These are phyloP conservation scores for Suillus paluster DNA, from an alignment of 768 basidiomycete genomes.

Conservation along the genomic window DNA sequence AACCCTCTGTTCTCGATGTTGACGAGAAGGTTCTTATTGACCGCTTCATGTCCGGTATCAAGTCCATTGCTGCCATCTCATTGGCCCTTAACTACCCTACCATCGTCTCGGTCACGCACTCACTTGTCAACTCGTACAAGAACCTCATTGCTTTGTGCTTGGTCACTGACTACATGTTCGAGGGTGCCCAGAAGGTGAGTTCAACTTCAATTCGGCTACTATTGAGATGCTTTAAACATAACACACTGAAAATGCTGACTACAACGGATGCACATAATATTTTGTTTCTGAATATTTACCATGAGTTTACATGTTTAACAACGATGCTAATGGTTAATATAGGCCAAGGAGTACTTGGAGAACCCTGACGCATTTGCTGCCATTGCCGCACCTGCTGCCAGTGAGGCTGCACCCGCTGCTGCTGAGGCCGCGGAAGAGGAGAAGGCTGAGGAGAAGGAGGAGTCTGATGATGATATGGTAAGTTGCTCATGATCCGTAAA, in stretches of 20 bases:
- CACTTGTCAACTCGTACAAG: constrained; percentile 99
- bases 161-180: constrained; percentile 93
- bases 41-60: constrained; percentile 92
- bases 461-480: constrained; percentile 90
- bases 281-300: constrained; percentile 33
- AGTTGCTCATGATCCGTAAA: constrained; percentile 20
- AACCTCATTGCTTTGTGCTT: constrained; percentile 91
- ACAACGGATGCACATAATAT: constrained; percentile 41
- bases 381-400: constrained; percentile 68
- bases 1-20: constrained; percentile 89
- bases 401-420: constrained; percentile 53
- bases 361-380: constrained; percentile 98
- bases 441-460: constrained; percentile 84
- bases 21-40: constrained; percentile 90
- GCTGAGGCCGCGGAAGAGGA: constrained; percentile 67
- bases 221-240: constrained; percentile 35
- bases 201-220: constrained; percentile 9
- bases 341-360: constrained; percentile 96
- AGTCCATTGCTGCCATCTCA: constrained; percentile 94
- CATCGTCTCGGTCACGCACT: constrained; percentile 90
- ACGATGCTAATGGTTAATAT: constrained; percentile 15
- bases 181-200: constrained; percentile 89
- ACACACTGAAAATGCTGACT: constrained; percentile 92
- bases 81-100: constrained; percentile 97
- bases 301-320: constrained; percentile 5